Conservation (phyloP, 345 rosid species). For the Geranium rotundifolium region DNA sequence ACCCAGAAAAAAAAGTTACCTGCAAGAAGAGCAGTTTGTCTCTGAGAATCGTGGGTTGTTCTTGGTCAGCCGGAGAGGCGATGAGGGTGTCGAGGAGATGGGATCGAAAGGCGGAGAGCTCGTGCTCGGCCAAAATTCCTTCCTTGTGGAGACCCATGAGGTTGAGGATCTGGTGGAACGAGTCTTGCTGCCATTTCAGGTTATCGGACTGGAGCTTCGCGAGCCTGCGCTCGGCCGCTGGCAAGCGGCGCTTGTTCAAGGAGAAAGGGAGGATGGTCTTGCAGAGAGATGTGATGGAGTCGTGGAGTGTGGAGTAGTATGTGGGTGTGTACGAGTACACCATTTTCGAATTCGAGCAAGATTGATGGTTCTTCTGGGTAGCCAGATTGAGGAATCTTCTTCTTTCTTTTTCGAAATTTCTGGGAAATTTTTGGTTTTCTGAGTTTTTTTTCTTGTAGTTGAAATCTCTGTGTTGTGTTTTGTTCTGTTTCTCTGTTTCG, state of each 20-base stretch:
- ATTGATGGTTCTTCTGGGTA: background rate
- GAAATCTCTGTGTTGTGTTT: background rate
- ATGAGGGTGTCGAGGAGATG: slow-evolving; percentile 55
- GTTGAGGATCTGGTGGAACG: slow-evolving; percentile 61
- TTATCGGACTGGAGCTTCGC: slow-evolving; percentile 61
- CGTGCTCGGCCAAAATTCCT: slow-evolving; percentile 44
- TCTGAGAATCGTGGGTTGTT: slow-evolving; percentile 39
- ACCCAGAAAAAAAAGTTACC: slow-evolving; percentile 18
- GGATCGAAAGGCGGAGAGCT: slow-evolving; percentile 43
- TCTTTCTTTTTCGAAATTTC: slow-evolving; percentile 1
- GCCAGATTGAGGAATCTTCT: no score
- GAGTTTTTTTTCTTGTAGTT: background rate
- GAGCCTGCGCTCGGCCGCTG: slow-evolving; percentile 40
- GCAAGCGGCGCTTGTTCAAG: slow-evolving; percentile 42
- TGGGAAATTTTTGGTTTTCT: slow-evolving; percentile 2
- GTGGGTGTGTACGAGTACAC: slow-evolving; percentile 55
- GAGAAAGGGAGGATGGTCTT: slow-evolving; percentile 64
- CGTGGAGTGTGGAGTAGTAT: slow-evolving; percentile 65
- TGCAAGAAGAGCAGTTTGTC: slow-evolving; percentile 69
- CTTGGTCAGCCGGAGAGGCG: slow-evolving; percentile 39
- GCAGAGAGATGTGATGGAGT: slow-evolving; percentile 71
- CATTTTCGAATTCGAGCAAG: slow-evolving; percentile 26
- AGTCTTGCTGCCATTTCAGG: slow-evolving; percentile 78
- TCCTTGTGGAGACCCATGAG: slow-evolving; percentile 60
- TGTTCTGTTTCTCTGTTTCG: background rate